These are phyloP conservation scores for Malbranchea zuffiana DNA, from an alignment of 2,329 filamentous ascomycete species.

Conservation along the genomic window DNA sequence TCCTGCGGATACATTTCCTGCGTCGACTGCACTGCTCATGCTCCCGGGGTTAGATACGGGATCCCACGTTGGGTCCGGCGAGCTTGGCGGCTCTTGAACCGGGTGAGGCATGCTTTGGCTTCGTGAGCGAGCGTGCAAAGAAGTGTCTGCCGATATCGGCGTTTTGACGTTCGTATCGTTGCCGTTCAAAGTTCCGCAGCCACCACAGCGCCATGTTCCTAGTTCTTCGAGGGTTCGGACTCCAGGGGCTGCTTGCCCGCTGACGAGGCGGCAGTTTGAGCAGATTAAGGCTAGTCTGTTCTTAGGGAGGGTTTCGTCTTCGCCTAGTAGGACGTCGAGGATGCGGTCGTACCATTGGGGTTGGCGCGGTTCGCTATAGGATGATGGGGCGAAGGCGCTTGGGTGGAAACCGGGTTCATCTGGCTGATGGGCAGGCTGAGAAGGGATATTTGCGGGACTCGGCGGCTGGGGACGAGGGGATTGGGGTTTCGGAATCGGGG, in stretches of 20 bases:
- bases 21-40: constrained; percentile 5
- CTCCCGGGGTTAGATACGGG: constrained; percentile 2
- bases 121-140: neutral
- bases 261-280: constrained; percentile 69
- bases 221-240: constrained; percentile 65
- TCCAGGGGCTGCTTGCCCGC: constrained; percentile 89
- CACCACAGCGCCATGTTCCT: constrained; percentile 77
- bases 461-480: constrained; percentile 12
- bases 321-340: constrained; percentile 80
- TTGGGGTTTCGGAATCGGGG: constrained; percentile 20
- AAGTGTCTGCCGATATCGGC: neutral
- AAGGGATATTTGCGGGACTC: constrained; percentile 10
- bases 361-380: constrained; percentile 25
- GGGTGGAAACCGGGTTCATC: constrained; percentile 39
- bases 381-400: constrained; percentile 33
- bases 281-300: constrained; percentile 88
- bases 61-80: constrained; percentile 4
- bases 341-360: constrained; percentile 90
- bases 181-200: constrained; percentile 74
- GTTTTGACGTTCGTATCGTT: constrained; percentile 52
- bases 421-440: constrained; percentile 6
- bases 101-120: constrained; percentile 3
- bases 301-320: constrained; percentile 85
- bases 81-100: neutral
- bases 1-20: constrained; percentile 6